Base-by-base conservation (phyloP, 768 basidiomycete species). In the Pisolithus orientalis region DNA sequence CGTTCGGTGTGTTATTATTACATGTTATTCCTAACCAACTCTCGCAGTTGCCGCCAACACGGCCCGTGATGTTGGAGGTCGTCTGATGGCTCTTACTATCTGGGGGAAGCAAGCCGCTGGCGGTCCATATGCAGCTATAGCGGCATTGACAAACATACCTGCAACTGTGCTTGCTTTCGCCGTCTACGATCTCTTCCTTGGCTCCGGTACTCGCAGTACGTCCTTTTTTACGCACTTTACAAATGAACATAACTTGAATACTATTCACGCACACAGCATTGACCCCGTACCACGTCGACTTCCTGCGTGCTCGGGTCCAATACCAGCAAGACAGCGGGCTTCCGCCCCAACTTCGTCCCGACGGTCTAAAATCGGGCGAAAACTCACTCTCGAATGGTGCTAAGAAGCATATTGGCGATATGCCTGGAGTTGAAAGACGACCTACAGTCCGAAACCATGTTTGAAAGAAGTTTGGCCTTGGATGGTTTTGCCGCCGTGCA, bases 41-140 rank as follows among this genome's bases (percentile, higher is more conserved):
- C 21, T 44, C 43, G 8, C 51, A 81, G 77, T 87, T 43, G 74
- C 82, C 13, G 72, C 84, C 32, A 88, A 88, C 64, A 67, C 79
- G 16, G 81, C 82, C 34, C 80, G 83, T 60, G 83, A 84, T 64
- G 29, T 85, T 46, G 83, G 82, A 31, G 79, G 76, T 6, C 76
- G 82, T n/a, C 60, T 84, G 24, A 72, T 75, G 48, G 78, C 73
- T 1, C 64, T 85, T 63, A 71, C 79, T 13, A 74, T 83, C 49
- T 84, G 77, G 72, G 83, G 83, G n/a, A 60, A 44, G 4, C 57
- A 61, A 57, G 79, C 79, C 29, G 61, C 61, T 38, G 80, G 80
- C 38, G 75, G 73, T 17, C 53, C 55, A 14, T 84, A 83, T 59
- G 75, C 79, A 1, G 82, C 80, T 16, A 75, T 83, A 45, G 64